Evolutionary conservation across 768 basidiomycete genomes (phyloP).

Genomic region (Rhizopogon vesiculosus): DNA sequence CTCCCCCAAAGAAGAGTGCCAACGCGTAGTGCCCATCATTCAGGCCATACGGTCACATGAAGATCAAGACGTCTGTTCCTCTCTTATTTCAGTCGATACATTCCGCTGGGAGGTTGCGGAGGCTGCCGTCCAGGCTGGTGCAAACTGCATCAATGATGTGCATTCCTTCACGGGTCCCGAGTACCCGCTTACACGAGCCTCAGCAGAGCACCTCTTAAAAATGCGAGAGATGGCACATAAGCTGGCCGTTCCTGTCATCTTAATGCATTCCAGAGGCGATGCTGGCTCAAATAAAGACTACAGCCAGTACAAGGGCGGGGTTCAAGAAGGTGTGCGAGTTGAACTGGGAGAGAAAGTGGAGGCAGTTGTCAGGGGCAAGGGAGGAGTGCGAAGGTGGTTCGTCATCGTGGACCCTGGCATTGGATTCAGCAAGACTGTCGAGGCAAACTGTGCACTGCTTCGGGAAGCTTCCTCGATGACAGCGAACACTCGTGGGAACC

Average conservation of each 20-base stretch:
- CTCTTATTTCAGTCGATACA: slow-evolving; percentile 23
- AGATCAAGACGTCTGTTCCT: slow-evolving; percentile 5
- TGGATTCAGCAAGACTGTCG: slow-evolving; percentile 86
- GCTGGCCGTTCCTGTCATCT: slow-evolving; percentile 70
- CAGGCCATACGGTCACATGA: slow-evolving; percentile 43
- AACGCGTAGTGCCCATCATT: slow-evolving; percentile 71
- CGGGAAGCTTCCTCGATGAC: slow-evolving; percentile 45
- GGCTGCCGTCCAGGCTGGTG: slow-evolving; percentile 74
- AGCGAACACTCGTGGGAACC: slow-evolving; percentile 39
- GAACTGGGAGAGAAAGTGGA: slow-evolving; percentile 74
- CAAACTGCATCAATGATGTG: slow-evolving; percentile 93
- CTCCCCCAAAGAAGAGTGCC: slow-evolving; percentile 60
- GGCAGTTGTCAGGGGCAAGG: slow-evolving; percentile 55
- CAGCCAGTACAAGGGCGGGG: slow-evolving; percentile 37
- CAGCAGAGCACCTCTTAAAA: slow-evolving; percentile 37
- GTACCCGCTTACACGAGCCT: slow-evolving; percentile 29
- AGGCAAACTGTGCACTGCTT: slow-evolving; percentile 70
- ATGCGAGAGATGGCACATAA: slow-evolving; percentile 68
- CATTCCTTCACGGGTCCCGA: slow-evolving; percentile 70
- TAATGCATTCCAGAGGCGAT: slow-evolving; percentile 94
- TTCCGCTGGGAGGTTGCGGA: slow-evolving; percentile 76
- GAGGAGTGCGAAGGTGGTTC: slow-evolving; percentile 82
- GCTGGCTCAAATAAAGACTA: slow-evolving; percentile 73
- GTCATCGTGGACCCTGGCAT: slow-evolving; percentile 89
- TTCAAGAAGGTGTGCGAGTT: slow-evolving; percentile 60